Evolutionary conservation across 1,139 yeast species (phyloP).

Genomic region (Kodamaea ohmeri): DNA sequence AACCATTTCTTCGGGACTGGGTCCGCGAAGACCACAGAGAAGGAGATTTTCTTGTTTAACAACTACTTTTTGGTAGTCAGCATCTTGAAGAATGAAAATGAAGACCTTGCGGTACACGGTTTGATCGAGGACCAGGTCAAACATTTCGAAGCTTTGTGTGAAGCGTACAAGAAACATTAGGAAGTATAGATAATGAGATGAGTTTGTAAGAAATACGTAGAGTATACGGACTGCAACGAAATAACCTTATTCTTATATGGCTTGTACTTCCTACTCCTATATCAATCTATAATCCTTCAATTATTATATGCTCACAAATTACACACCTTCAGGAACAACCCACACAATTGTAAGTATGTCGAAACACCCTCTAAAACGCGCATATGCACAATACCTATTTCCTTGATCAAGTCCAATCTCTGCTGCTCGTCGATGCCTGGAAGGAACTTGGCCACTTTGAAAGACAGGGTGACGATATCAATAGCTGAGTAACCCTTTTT

Average conservation of each 20-base stretch:
- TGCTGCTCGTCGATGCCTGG: slow-evolving; percentile 63
- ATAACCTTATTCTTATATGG: no score
- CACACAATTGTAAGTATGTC: slow-evolving; percentile 80
- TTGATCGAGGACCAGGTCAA: slow-evolving; percentile 55
- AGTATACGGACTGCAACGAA: no score
- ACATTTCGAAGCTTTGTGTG: slow-evolving; percentile 61
- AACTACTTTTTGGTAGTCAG: slow-evolving; percentile 63
- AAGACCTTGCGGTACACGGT: slow-evolving; percentile 34
- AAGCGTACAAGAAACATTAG: slow-evolving; percentile 47
- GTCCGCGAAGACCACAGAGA: slow-evolving; percentile 42
- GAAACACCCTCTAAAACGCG: slow-evolving; percentile 91
- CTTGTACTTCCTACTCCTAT: no score
- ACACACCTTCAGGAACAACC: slow-evolving; percentile 49
- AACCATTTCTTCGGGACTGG: slow-evolving; percentile 35
- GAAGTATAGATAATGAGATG: background rate
- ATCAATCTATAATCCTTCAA: background rate
- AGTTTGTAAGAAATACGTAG: no score
- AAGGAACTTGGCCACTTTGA: slow-evolving; percentile 78
- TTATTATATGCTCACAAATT: background rate
- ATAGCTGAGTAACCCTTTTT: slow-evolving; percentile 89
- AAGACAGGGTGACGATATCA: slow-evolving; percentile 88
- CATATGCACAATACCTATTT: slow-evolving; percentile 90
- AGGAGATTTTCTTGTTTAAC: slow-evolving; percentile 71
- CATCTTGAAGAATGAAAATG: slow-evolving; percentile 48
- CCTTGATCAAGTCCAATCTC: slow-evolving; percentile 74